These are phyloP conservation scores for Citrus inodora DNA, from an alignment of 345 rosid species.

Conservation along the genomic window DNA sequence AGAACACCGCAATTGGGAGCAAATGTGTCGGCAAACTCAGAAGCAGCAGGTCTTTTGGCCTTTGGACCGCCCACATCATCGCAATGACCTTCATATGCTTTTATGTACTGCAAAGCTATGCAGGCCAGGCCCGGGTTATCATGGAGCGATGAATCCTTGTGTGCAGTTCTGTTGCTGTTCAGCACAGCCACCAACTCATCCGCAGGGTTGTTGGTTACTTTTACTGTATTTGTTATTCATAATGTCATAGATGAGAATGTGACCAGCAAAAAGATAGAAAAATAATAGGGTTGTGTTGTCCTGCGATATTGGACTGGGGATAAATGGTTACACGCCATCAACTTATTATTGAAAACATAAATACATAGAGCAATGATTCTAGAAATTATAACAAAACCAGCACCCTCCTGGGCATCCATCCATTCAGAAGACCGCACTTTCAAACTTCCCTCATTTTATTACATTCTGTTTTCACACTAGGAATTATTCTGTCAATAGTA, in stretches of 20 bases:
- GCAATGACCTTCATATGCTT: slow-evolving; percentile 66
- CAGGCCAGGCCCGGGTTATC: slow-evolving; percentile 66
- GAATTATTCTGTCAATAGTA: background rate
- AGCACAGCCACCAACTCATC: slow-evolving; percentile 53
- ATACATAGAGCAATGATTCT: background rate
- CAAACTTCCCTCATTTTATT: background rate
- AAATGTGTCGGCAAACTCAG: slow-evolving; percentile 51
- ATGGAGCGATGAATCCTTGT: slow-evolving; percentile 43
- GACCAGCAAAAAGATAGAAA: background rate
- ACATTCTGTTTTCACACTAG: background rate
- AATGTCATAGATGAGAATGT: background rate
- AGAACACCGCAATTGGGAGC: slow-evolving; percentile 65
- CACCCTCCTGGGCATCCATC: background rate
- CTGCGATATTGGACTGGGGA: background rate
- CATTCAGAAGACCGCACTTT: background rate
- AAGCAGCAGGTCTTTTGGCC: slow-evolving; percentile 64
- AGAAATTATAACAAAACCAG: background rate
- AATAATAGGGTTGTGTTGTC: background rate
- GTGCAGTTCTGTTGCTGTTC: slow-evolving; percentile 51
- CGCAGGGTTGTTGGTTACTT: slow-evolving; percentile 64
- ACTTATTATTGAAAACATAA: background rate
- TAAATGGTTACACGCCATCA: background rate
- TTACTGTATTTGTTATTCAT: slow-evolving; percentile 26
- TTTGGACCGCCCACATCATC: slow-evolving; percentile 50
- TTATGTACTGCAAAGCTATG: slow-evolving; percentile 71